Base-by-base conservation (phyloP, 2,329 filamentous ascomycete genomes). In the Penicillium palitans region DNA sequence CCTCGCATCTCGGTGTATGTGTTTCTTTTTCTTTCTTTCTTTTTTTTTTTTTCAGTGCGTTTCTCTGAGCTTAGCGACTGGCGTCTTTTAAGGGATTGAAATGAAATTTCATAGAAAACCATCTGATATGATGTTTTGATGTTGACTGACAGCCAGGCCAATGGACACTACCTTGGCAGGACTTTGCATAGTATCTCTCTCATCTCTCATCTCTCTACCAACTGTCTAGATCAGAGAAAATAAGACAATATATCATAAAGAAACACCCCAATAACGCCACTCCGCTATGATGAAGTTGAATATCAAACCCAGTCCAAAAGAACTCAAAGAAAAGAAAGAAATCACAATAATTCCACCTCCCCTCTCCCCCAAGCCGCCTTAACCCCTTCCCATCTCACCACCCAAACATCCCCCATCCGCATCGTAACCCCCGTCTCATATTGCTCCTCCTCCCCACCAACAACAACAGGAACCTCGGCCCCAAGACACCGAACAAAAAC, bases 381-480 rank as follows among this genome's bases (percentile, higher is more conserved):
- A 1, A 91, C 85, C 71, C 92, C 91, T 15, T 90, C 90, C 83
- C 87, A 90, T 61, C 87, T 77, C 33, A 92, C 81, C 62, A 90
- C 87, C 71, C 89, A 79, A 29, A 90, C 80, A 75, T 91, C 82
- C 52, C 87, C 84, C 72, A 85, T 78, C 75, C 70, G 68, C 76
- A 80, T 77, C 55, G 66, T 72, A 57, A 72, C 69, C 27, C 74
- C 51, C 29, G 40, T 53, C 21, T 47, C 76, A 35, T 68, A 61
- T 1, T 68, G 62, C 2, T 63, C 69, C 47, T 71, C 72, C 19
- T 68, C 73, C 2, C 69, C 68, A 8, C 70, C 73, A 44, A 76
- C 61, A 33, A 76, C 58, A 59, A 77, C 69, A 25, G 67, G 79
- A 9, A 85, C 79, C 72, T 84, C 81, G 19, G 72, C 74, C 0